Conservation (phyloP, 345 rosid species). For the Pugionium cornutum region DNA sequence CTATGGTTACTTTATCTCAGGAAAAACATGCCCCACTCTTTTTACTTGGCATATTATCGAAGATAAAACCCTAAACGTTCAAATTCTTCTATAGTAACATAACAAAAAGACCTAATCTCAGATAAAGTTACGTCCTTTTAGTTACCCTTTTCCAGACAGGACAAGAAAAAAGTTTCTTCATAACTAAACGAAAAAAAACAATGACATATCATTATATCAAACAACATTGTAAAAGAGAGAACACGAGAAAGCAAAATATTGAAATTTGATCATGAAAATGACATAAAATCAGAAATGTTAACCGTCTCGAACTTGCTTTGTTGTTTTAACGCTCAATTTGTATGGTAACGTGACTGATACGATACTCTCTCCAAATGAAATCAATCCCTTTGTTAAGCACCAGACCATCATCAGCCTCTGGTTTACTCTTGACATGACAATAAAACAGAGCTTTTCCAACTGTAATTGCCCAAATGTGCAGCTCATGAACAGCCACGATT, state of each 20-base stretch:
- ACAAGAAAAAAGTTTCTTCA: constrained; percentile 13
- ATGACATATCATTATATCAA: constrained; percentile 24
- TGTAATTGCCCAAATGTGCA: constrained; percentile 35
- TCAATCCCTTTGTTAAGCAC: constrained; percentile 58
- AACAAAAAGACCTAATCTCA: constrained; percentile 26
- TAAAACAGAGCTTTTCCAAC: constrained; percentile 32
- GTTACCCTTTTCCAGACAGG: constrained; percentile 14
- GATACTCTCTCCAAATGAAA: constrained; percentile 56
- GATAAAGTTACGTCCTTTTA: constrained; percentile 28
- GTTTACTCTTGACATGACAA: constrained; percentile 40
- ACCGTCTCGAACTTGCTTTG: constrained; percentile 6
- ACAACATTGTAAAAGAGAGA: constrained; percentile 12
- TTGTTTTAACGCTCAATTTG: constrained; percentile 63
- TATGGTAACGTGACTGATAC: constrained; percentile 67
- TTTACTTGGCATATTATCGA: constrained; percentile 4
- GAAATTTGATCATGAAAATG: constrained; percentile 27
- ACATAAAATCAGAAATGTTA: constrained; percentile 18
- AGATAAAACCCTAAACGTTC: constrained; percentile 30
- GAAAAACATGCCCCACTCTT: constrained; percentile 38
- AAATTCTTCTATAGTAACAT: constrained; percentile 21
- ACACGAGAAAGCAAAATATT: constrained; percentile 28
- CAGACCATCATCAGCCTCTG: constrained; percentile 60
- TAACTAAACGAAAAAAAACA: constrained; percentile 6
- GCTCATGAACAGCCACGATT: constrained; percentile 52
- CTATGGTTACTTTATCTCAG: constrained; percentile 37